phyloP scores from a whole-genome alignment of 169 alveolate species.

The Eimeria praecox region DNA sequence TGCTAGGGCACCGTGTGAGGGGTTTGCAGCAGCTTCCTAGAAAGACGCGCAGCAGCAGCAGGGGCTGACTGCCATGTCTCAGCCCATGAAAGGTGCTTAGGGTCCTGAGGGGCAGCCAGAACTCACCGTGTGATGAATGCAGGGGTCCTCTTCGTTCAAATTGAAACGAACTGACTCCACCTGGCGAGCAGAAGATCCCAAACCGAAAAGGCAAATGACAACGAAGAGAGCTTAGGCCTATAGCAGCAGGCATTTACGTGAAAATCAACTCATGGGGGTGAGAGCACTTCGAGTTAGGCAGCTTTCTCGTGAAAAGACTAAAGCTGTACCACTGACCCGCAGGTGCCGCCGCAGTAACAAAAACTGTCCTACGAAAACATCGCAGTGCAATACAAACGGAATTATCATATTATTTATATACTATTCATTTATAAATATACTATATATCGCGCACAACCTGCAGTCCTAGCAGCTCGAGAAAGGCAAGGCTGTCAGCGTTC shows the following conservation, averaged over 20 bases:
- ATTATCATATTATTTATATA: too few relatives aligned
- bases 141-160: conserved; percentile 35
- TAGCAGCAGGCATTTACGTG: background rate
- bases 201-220: background rate
- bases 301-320: too few relatives aligned
- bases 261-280: too few relatives aligned
- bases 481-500: too few relatives aligned
- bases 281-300: too few relatives aligned
- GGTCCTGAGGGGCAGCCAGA: background rate
- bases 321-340: too few relatives aligned
- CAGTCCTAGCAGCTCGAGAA: background rate
- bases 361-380: conserved; percentile 25
- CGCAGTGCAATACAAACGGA: conserved; percentile 3
- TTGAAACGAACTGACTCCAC: conserved; percentile 4
- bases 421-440: background rate
- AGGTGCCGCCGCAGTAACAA: conserved; percentile 7
- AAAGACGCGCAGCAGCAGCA: background rate
- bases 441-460: background rate
- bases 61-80: too few relatives aligned
- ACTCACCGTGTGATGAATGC: conserved; percentile 7
- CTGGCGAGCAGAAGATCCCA: background rate
- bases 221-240: background rate
- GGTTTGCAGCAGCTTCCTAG: background rate
- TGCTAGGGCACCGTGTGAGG: background rate
- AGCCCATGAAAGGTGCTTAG: background rate